Conservation (phyloP, 805 yeast genomes). For the Diddensiella transvaalensis region DNA sequence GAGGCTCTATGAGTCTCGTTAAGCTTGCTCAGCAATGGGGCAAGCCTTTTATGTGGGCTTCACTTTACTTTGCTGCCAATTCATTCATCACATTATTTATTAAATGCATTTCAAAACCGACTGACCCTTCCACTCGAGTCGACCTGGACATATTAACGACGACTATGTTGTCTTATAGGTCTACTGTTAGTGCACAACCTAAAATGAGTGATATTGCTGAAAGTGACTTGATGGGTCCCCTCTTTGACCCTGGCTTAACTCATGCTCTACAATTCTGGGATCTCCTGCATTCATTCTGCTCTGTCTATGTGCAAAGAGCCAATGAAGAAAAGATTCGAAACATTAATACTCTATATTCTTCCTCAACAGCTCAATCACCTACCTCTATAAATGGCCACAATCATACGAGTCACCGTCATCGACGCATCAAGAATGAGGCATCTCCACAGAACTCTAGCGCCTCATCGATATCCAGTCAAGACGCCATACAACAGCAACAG, state of each 20-base stretch:
- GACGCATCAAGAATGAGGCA: background rate
- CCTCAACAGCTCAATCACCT: background rate
- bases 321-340: conserved; percentile 10
- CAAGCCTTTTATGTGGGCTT: conserved; percentile 11
- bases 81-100: conserved; percentile 22
- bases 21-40: conserved; percentile 14
- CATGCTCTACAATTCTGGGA: conserved; percentile 14
- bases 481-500: conserved; percentile 1
- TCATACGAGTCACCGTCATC: background rate
- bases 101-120: conserved; percentile 18
- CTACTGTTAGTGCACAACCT: background rate
- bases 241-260: conserved; percentile 1
- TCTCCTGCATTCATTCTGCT: conserved; percentile 3
- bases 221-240: background rate
- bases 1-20: conserved; percentile 19
- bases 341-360: background rate
- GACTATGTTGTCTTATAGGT: conserved; percentile 1
- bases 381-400: background rate
- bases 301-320: conserved; percentile 5
- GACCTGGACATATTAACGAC: conserved; percentile 16
- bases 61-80: conserved; percentile 15
- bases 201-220: background rate
- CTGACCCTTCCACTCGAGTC: conserved; percentile 16
- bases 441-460: background rate
- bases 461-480: no score